Percentiles rank a stretch among this genome's conserved stretches.
Conservation (phyloP, 805 yeast species). For the Nematodospora valgi region DNA sequence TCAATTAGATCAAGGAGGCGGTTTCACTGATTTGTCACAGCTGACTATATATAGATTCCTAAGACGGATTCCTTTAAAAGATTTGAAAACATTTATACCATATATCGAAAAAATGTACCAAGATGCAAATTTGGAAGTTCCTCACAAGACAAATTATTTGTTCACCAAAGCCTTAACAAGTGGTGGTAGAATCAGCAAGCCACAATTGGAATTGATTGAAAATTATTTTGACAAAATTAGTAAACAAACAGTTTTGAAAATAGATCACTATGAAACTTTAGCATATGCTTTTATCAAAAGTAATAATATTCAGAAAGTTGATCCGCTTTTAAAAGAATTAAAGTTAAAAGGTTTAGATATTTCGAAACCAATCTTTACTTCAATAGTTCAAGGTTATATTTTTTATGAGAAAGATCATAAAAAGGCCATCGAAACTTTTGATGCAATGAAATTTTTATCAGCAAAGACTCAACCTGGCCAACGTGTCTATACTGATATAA, state of each 20-base stretch:
- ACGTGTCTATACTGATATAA: constrained; percentile 66
- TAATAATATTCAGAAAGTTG: constrained; percentile 35
- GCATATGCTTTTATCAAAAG: constrained; percentile 45
- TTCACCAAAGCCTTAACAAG: constrained; percentile 34
- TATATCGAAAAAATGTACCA: constrained; percentile 33
- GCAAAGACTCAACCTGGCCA: constrained; percentile 62
- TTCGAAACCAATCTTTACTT: constrained; percentile 46
- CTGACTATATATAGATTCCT: constrained; percentile 37
- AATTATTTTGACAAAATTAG: constrained; percentile 24
- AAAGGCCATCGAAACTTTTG: constrained; percentile 73
- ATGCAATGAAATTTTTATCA: constrained; percentile 80
- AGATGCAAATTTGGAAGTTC: constrained; percentile 27
- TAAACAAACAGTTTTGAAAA: constrained; percentile 20
- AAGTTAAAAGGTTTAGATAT: constrained; percentile 36
- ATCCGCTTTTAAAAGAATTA: constrained; percentile 37
- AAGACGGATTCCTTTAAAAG: constrained; percentile 37
- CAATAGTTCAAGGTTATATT: constrained; percentile 60
- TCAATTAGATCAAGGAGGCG: constrained; percentile 32
- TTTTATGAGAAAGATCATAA: constrained; percentile 45
- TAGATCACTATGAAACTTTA: constrained; percentile 42
- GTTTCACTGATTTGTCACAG: constrained; percentile 28
- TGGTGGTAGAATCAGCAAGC: constrained; percentile 18
- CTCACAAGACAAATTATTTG: constrained; percentile 32
- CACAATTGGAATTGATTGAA: constrained; percentile 28
- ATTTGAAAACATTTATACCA: constrained; percentile 32